Evolutionary conservation across 176 grass and related monocot genomes (phyloP), one percentile per base, ranked within the genome.

Genomic region (Hsuehochloa calcarea): DNA sequence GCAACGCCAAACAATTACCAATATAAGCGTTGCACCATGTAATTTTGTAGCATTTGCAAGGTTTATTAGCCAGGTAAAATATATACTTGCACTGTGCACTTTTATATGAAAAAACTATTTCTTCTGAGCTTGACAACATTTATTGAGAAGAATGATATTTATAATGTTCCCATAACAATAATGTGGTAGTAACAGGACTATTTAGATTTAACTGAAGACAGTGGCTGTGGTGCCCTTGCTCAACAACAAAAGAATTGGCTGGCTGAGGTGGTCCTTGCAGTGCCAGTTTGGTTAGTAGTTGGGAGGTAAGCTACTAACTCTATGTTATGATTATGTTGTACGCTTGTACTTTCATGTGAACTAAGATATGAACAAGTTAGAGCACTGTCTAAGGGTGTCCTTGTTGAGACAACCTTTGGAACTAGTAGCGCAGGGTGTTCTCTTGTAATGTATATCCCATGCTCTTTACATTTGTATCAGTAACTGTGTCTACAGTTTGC

Each of bases 231-330:
- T 77, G 65, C n/a, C 37, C 58, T 75, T 4, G 51, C 51, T 20
- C 16, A 54, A 26, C 68, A 66, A 56, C 59, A 60, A 29, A 71
- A 79, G 50, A 50, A 46, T 39, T 58, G 68, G 50, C 50, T 85
- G 40, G 40, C 29, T 54, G 22, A 75, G 39, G 49, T 80, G 61
- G 82, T 89, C 77, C 77, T 80, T 68, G 7, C 19, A 15, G 62
- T 80, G 61, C 74, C 45, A 50, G 6, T 76, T 72, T 81, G 40
- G 87, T 66, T 80, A 70, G 62, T 85, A 52, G 82, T 81, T 85
- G 82, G 77, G 77, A 85, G 52, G 82, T 89, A 69, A 50, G 70
- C 40, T 69, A 27, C 69, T 81, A 51, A 62, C 31, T 62, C n/a
- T 69, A 3, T 61, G 34, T 26, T 47, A 84, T 76, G 77, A 69